Evolutionary conservation across 345 rosid genomes (phyloP).

Genomic region (Gossypium rotundifolium): DNA sequence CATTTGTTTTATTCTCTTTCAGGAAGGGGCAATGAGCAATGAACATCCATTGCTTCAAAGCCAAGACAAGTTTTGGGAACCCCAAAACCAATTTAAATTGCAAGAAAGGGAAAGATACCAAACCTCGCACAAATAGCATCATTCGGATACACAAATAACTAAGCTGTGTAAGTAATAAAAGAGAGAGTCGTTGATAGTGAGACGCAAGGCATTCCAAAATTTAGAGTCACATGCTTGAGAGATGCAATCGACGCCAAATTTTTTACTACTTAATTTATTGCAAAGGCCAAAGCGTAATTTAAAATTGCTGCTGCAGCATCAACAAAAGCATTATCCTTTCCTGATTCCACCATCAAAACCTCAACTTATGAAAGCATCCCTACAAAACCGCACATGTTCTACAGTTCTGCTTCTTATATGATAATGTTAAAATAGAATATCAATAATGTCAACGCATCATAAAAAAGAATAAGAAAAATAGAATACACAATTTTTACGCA

Average conservation of each 20-base stretch:
- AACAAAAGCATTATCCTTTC: not conserved
- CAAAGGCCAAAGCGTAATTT: not conserved
- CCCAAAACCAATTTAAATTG: conserved; percentile 3
- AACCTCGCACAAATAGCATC: not conserved
- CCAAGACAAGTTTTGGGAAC: conserved; percentile 5
- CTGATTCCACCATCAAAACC: too few species aligned
- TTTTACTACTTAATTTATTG: not conserved
- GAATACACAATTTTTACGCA: rapidly evolving
- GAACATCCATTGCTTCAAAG: conserved; percentile 14
- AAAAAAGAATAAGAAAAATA: too few species aligned
- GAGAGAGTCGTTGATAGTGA: not conserved
- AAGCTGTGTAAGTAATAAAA: not conserved
- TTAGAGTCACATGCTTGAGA: not conserved
- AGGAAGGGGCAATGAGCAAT: not conserved
- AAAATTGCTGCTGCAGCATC: not conserved
- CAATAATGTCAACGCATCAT: rapidly evolving
- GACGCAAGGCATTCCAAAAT: not conserved
- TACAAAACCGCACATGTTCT: not conserved
- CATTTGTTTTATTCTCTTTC: not conserved
- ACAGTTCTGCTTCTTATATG: not conserved
- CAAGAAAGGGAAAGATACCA: conserved; percentile 17
- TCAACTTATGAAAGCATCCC: not conserved
- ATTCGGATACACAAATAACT: not conserved
- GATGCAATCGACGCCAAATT: not conserved
- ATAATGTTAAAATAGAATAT: too few species aligned